Evolutionary conservation across 345 rosid genomes (phyloP).

Genomic region (Eucalyptus coolabah): DNA sequence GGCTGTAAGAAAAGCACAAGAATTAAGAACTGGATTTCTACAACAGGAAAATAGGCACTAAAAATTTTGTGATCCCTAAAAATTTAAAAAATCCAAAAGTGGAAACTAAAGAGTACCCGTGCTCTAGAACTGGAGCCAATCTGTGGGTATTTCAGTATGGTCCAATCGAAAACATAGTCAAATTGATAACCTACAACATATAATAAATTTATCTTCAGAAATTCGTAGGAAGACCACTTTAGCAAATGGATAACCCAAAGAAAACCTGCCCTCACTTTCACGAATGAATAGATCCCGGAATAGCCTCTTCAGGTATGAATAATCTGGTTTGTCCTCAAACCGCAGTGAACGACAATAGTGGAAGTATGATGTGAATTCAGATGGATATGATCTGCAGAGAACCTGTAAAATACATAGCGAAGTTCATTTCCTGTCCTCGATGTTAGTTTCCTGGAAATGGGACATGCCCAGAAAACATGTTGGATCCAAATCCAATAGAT

Average conservation of each 20-base stretch:
- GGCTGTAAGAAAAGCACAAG: constrained; percentile 14
- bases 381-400: constrained; percentile 82
- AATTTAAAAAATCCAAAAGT: not conserved
- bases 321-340: constrained; percentile 97
- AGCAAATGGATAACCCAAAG: not conserved
- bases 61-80: not conserved
- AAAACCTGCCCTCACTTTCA: constrained; percentile 42
- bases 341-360: constrained; percentile 91
- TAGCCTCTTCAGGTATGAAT: constrained; percentile 87
- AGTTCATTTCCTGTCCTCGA: not conserved
- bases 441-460: not conserved
- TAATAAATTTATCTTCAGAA: not conserved
- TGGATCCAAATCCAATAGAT: not conserved
- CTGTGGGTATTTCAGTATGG: constrained; percentile 80
- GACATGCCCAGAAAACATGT: not conserved
- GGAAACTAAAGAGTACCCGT: constrained; percentile 30
- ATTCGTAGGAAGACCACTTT: not conserved
- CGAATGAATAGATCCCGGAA: constrained; percentile 90
- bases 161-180: constrained; percentile 96
- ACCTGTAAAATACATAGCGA: constrained; percentile 16
- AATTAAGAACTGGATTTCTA: not conserved
- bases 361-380: constrained; percentile 91
- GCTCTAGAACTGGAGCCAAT: constrained; percentile 66
- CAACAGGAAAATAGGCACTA: not conserved
- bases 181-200: constrained; percentile 67